A percentile compares a stretch with the other conserved stretches of the same genome.
Evolutionary conservation across 1,139 yeast species (phyloP).

Genomic region (Protomyces macrosporus): DNA sequence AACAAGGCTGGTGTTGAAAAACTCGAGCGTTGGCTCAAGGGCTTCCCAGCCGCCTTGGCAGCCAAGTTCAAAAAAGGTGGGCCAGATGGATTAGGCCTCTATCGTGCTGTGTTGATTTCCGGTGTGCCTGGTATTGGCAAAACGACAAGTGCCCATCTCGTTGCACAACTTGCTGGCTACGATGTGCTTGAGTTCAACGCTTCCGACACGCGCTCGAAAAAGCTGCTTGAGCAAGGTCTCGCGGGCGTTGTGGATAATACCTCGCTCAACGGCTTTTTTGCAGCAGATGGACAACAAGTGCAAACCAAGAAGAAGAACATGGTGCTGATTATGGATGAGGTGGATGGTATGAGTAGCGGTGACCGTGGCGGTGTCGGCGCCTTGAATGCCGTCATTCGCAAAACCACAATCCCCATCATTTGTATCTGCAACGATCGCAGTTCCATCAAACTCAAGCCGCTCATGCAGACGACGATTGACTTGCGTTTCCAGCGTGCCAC

Average conservation of each 20-base stretch:
- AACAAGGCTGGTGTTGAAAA: conserved; percentile 70
- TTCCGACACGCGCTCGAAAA: conserved; percentile 84
- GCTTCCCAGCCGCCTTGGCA: conserved; percentile 58
- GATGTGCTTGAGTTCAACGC: conserved; percentile 85
- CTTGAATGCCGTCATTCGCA: conserved; percentile 77
- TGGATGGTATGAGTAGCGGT: conserved; percentile 99
- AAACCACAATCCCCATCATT: conserved; percentile 81
- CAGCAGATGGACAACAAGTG: conserved; percentile 39
- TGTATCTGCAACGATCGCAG: conserved; percentile 89
- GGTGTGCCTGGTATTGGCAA: conserved; percentile 99
- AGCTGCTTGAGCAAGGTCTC: conserved; percentile 41
- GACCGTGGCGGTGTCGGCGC: conserved; percentile 99
- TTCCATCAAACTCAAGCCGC: conserved; percentile 92
- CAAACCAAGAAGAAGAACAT: conserved; percentile 48
- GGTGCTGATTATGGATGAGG: conserved; percentile 95
- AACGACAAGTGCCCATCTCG: conserved; percentile 82
- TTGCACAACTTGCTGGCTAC: conserved; percentile 75
- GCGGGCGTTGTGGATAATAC: conserved; percentile 72
- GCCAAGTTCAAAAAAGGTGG: conserved; percentile 55
- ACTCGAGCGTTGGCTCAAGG: conserved; percentile 65
- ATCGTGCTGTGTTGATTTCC: conserved; percentile 76
- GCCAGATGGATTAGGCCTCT: conserved; percentile 53
- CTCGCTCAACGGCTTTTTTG: conserved; percentile 74
- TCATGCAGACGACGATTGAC: conserved; percentile 79
- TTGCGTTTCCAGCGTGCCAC: conserved; percentile 84